phyloP scores from a whole-genome alignment of 371 early-diverging fungal species.

The Rhizopus arrhizus region DNA sequence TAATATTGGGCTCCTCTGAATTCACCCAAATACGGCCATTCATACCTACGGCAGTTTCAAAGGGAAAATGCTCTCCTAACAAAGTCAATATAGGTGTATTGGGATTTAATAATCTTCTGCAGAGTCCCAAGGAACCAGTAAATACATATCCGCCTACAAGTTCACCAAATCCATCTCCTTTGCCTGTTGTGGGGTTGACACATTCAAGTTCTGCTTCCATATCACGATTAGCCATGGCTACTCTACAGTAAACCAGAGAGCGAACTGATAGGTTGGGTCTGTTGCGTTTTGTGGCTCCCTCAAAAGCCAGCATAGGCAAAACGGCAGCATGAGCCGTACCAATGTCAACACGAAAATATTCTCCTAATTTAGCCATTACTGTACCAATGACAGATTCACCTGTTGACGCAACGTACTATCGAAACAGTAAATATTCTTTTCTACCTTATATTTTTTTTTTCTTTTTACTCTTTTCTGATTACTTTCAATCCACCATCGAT shows the following conservation, averaged over 20 bases:
- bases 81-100: constrained; percentile 65
- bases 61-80: constrained; percentile 75
- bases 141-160: constrained; percentile 72
- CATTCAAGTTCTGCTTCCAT: constrained; percentile 97
- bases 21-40: constrained; percentile 95
- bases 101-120: constrained; percentile 73
- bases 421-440: neutral
- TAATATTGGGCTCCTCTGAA: constrained; percentile 57
- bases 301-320: constrained; percentile 83
- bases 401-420: constrained; percentile 82
- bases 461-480: constrained; percentile 74
- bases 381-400: constrained; percentile 90
- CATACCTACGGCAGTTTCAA: constrained; percentile 89
- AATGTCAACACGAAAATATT: constrained; percentile 89
- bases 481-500: constrained; percentile 81
- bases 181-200: constrained; percentile 71
- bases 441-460: neutral
- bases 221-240: constrained; percentile 86
- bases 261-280: constrained; percentile 77
- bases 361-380: constrained; percentile 68
- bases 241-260: constrained; percentile 80
- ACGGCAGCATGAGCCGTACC: constrained; percentile 87
- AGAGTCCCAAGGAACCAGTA: constrained; percentile 77
- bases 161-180: constrained; percentile 82
- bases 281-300: constrained; percentile 93